Conservation (phyloP, 345 rosid species). For the Pelargonium nanum region DNA sequence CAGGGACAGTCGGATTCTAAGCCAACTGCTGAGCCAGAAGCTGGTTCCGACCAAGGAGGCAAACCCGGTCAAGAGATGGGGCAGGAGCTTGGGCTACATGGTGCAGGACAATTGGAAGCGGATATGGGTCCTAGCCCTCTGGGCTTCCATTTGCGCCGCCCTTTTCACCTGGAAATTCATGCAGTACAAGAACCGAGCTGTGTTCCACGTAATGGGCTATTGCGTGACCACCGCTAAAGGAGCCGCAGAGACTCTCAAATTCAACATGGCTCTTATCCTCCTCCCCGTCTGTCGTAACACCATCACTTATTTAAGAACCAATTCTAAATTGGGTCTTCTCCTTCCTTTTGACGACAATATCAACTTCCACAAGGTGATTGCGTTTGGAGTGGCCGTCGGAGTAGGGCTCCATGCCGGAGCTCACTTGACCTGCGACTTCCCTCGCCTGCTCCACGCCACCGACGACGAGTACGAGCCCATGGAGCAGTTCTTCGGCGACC, state of each 20-base stretch:
- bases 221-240: conserved; percentile 77
- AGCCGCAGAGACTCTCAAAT: conserved; percentile 61
- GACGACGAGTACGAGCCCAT: conserved; percentile 47
- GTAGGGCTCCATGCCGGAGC: conserved; percentile 47
- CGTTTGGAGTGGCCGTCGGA: conserved; percentile 56
- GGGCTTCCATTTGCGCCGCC: conserved; percentile 49
- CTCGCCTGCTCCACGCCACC: conserved; percentile 58
- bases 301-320: conserved; percentile 68
- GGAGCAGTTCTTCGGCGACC: conserved; percentile 48
- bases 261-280: conserved; percentile 85
- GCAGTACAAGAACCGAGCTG: conserved; percentile 49
- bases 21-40: conserved; percentile 60
- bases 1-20: conserved; percentile 43
- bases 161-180: conserved; percentile 75
- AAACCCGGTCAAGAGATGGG: conserved; percentile 45
- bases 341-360: conserved; percentile 76
- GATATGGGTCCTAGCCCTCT: conserved; percentile 61
- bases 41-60: conserved; percentile 56
- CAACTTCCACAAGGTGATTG: conserved; percentile 75
- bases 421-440: conserved; percentile 72
- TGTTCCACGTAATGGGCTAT: conserved; percentile 58
- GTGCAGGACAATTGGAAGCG: conserved; percentile 77
- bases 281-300: conserved; percentile 74
- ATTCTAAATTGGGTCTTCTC: conserved; percentile 36
- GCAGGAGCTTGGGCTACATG: conserved; percentile 27